These are phyloP conservation scores for Flaveria ramosissima DNA, from an alignment of 129 eudicot species.

Conservation along the genomic window DNA sequence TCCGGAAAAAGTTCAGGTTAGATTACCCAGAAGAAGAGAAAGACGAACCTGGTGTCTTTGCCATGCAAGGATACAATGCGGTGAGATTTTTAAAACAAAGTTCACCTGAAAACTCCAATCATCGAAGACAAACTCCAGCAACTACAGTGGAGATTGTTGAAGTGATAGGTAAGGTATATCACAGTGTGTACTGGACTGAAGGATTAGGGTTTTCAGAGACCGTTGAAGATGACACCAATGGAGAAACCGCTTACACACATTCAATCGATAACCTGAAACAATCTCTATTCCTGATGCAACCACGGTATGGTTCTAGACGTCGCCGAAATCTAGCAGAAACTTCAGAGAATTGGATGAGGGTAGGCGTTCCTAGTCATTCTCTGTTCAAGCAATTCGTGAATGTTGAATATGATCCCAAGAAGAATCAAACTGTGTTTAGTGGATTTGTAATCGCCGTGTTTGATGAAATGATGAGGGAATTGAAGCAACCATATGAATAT, in stretches of 20 bases:
- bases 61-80: conserved; percentile 47
- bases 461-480: conserved; percentile 36
- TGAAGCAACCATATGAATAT: conserved; percentile 50
- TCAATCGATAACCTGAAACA: conserved; percentile 23
- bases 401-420: conserved; percentile 30
- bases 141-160: conserved; percentile 39
- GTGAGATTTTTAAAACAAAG: conserved; percentile 11
- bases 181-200: conserved; percentile 52
- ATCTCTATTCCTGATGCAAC: conserved; percentile 41
- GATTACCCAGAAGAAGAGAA: conserved; percentile 47
- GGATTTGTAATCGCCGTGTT: conserved; percentile 60
- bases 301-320: conserved; percentile 39
- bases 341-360: conserved; percentile 32
- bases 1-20: conserved; percentile 30
- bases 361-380: conserved; percentile 54
- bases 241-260: conserved; percentile 6
- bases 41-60: conserved; percentile 50
- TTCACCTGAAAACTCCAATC: conserved; percentile 19
- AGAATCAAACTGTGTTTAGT: conserved; percentile 29
- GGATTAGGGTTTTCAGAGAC: conserved; percentile 48
- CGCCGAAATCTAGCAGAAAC: conserved; percentile 45
- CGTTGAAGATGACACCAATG: conserved; percentile 24
- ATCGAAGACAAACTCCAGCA: conserved; percentile 1
- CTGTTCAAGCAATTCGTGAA: conserved; percentile 51
- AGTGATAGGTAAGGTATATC: conserved; percentile 48